These are phyloP conservation scores for Phytophthora aleatoria DNA, from an alignment of 352 stramenopile genomes.

Conservation along the genomic window DNA sequence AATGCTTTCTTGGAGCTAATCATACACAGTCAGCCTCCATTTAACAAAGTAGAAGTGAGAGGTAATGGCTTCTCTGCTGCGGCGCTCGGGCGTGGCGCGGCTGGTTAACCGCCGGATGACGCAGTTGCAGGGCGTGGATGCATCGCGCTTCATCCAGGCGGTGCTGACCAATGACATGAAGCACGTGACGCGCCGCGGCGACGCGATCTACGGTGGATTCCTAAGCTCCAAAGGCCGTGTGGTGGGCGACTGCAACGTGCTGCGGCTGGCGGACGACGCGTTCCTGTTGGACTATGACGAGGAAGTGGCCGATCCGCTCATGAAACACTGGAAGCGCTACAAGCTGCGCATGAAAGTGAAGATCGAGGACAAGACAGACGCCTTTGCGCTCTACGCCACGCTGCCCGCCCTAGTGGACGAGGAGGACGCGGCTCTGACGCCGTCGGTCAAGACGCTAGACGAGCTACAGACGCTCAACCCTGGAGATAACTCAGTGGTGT, in stretches of 20 bases:
- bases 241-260: conserved; percentile 77
- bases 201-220: conserved; percentile 81
- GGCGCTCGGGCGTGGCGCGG: conserved; percentile 49
- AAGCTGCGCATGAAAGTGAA: conserved; percentile 86
- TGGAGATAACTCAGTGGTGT: conserved; percentile 46
- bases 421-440: conserved; percentile 30
- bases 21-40: conserved; percentile 17
- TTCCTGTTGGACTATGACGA: conserved; percentile 81
- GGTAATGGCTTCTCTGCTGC: conserved; percentile 28
- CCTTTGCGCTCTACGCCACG: conserved; percentile 49
- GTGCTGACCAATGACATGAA: conserved; percentile 90
- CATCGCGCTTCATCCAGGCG: conserved; percentile 76
- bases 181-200: conserved; percentile 44
- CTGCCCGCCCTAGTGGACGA: conserved; percentile 51
- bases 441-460: conserved; percentile 17
- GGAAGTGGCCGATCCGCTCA: conserved; percentile 52
- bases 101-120: conserved; percentile 62
- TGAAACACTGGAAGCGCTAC: conserved; percentile 90
- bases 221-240: conserved; percentile 81
- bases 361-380: conserved; percentile 72
- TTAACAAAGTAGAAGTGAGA: conserved; percentile 17
- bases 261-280: conserved; percentile 69
- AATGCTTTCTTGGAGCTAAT: not conserved
- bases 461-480: conserved; percentile 44
- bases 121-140: conserved; percentile 75